phyloP scores from a whole-genome alignment of 2,329 filamentous ascomycete genomes.

The Stemphylium lycopersici region DNA sequence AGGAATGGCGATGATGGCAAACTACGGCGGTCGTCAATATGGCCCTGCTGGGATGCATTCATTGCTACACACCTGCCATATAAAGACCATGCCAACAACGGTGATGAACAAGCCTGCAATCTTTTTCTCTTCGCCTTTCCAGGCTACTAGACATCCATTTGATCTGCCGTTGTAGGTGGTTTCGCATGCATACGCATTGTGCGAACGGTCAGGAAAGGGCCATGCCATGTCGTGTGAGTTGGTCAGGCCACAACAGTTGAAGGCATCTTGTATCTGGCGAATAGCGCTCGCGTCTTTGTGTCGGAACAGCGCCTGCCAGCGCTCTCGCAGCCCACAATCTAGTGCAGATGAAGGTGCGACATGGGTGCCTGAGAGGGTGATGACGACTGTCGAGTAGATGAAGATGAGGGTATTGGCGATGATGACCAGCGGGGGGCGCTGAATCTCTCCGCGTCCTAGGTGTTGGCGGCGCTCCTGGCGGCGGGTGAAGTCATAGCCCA shows the following conservation, averaged over 20 bases:
- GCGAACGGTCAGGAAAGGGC: constrained; percentile 60
- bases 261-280: constrained; percentile 66
- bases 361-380: constrained; percentile 54
- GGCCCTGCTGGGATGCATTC: background rate
- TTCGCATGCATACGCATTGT: constrained; percentile 51
- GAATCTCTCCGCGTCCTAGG: constrained; percentile 41
- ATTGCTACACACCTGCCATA: constrained; percentile 38
- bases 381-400: constrained; percentile 51
- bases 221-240: constrained; percentile 65
- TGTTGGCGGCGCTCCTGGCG: constrained; percentile 37
- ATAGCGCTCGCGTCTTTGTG: constrained; percentile 60
- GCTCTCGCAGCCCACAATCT: constrained; percentile 62
- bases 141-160: constrained; percentile 59
- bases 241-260: constrained; percentile 70
- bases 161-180: constrained; percentile 54
- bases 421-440: constrained; percentile 46
- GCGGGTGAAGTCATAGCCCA: constrained; percentile 44
- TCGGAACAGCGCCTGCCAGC: constrained; percentile 63
- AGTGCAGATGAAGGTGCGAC: constrained; percentile 47
- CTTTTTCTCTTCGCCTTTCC: constrained; percentile 62
- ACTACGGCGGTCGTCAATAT: constrained; percentile 22
- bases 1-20: constrained; percentile 39
- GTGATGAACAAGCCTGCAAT: constrained; percentile 62
- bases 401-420: constrained; percentile 49
- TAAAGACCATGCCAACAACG: constrained; percentile 49